phyloP scores from a whole-genome alignment of 345 rosid species.

The Bruguiera parviflora region DNA sequence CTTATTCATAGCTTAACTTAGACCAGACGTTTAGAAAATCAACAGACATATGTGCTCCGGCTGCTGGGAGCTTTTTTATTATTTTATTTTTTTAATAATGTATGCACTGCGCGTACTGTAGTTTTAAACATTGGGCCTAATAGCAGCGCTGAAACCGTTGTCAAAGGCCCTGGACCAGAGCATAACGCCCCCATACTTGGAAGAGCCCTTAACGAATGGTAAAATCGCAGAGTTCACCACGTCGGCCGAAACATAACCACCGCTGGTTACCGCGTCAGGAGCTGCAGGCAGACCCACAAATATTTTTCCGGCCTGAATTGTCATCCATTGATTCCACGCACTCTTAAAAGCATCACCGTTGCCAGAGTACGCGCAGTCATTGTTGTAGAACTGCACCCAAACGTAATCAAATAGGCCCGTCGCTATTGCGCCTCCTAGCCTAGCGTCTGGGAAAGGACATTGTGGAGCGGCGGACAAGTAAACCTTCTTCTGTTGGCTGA shows the following conservation, averaged over 20 bases:
- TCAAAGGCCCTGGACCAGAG: constrained; percentile 16
- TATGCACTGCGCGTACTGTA: too few species aligned
- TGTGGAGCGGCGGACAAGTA: constrained; percentile 9
- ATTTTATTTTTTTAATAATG: too few species aligned
- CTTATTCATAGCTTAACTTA: too few species aligned
- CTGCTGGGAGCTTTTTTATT: too few species aligned
- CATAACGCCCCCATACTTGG: constrained; percentile 23
- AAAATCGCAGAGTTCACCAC: constrained; percentile 13
- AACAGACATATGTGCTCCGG: too few species aligned
- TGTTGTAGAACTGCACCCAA: not conserved
- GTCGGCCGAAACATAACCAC: constrained; percentile 16
- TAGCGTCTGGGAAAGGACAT: not conserved
- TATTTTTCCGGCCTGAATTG: constrained; percentile 3
- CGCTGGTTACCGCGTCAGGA: constrained; percentile 2
- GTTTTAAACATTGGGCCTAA: constrained; percentile 13
- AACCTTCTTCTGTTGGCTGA: not conserved
- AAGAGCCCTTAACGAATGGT: constrained; percentile 19
- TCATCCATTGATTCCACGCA: constrained; percentile 23
- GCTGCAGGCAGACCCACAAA: constrained; percentile 32
- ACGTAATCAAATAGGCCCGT: not conserved
- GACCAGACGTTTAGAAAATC: too few species aligned
- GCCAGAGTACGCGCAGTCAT: not conserved
- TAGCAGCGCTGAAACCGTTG: constrained; percentile 11
- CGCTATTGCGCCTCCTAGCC: not conserved
- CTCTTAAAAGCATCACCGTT: not conserved